Base-by-base conservation (phyloP, 768 basidiomycete species). In the Rubroboletus satanas region DNA sequence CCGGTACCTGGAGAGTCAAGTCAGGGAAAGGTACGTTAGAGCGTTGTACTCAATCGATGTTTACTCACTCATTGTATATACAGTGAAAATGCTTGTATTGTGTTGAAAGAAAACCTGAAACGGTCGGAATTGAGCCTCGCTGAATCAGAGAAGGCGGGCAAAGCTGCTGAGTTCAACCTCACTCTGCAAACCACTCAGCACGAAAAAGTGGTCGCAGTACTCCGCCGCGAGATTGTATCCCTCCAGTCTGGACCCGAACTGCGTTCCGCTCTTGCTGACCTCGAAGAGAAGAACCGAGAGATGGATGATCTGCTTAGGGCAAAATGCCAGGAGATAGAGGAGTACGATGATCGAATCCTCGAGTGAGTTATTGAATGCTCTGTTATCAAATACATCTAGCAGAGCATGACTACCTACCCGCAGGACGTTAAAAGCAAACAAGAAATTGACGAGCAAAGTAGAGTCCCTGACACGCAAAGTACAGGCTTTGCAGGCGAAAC, bases 341-440 rank as follows among this genome's bases (percentile, higher is more conserved):
- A 87, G 62, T 88, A 92, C 52, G 90, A 93, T 62, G 90, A 93
- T 64, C 82, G 82, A 35, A 82, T 84, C 49, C 81, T 92, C 56
- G 87, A 86, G 90, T 92, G 71, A 61, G 57, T 58, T 29, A 10
- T 37, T 28, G 42, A n/a, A 9, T 23, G 17, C 21, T 57, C 52
- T 15, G 17, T 52, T 47, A 47, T 38, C 46, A 48, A 46, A 61
- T 28, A 49, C 41, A 35, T 38, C 33, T 45, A 28, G 36, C 39
- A 43, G 41, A 51, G 10, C 15, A 36, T 53, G 45, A 51, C 45
- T 59, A 49, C 57, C 45, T 59, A 49, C 57, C 53, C 15, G 21
- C 61, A 92, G 90, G 61, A 81, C 88, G 67, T 67, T 88, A 58
- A 91, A 90, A 69, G 84, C 86, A 59, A 90, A 88, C 73, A 91